phyloP scores from a whole-genome alignment of 2,329 filamentous ascomycete species.

The Endoconidiophora polonica region DNA sequence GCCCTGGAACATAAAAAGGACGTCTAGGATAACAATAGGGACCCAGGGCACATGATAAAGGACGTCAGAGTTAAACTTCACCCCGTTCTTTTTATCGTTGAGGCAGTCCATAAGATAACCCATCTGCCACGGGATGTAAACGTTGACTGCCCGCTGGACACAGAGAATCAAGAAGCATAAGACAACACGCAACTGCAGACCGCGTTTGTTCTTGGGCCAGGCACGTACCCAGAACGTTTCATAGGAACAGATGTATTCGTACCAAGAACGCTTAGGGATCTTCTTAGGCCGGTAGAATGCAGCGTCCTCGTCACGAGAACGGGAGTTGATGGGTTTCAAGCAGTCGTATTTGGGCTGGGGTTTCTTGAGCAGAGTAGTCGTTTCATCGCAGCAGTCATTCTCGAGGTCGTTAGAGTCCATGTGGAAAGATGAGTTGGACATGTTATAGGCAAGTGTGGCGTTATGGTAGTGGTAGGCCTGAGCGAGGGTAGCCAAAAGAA shows the following conservation, averaged over 20 bases:
- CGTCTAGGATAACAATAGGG: constrained; percentile 28
- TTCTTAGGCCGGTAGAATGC: constrained; percentile 84
- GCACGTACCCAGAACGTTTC: constrained; percentile 90
- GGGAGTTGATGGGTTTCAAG: constrained; percentile 17
- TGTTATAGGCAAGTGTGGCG: neutral
- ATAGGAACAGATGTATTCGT: constrained; percentile 87
- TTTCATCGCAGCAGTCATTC: constrained; percentile 30
- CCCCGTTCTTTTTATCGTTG: constrained; percentile 31
- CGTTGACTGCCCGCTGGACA: constrained; percentile 67
- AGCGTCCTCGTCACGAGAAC: constrained; percentile 40
- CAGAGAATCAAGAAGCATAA: constrained; percentile 69
- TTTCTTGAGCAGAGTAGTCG: constrained; percentile 39
- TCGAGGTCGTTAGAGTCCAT: constrained; percentile 24
- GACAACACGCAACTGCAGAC: constrained; percentile 62
- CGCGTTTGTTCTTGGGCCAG: constrained; percentile 68
- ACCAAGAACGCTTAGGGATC: constrained; percentile 79
- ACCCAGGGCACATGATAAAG: constrained; percentile 45
- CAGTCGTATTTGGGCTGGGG: constrained; percentile 1
- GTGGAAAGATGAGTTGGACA: constrained; percentile 4
- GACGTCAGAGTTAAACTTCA: constrained; percentile 17
- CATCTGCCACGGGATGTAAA: constrained; percentile 69
- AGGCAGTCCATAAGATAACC: constrained; percentile 65
- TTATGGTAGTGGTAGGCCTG: constrained; percentile 1
- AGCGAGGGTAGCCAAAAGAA: constrained; percentile 25
- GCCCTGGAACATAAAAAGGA: constrained; percentile 50